phyloP scores from a whole-genome alignment of 192 early-diverging fungal species.

The Backusella australiensis region DNA sequence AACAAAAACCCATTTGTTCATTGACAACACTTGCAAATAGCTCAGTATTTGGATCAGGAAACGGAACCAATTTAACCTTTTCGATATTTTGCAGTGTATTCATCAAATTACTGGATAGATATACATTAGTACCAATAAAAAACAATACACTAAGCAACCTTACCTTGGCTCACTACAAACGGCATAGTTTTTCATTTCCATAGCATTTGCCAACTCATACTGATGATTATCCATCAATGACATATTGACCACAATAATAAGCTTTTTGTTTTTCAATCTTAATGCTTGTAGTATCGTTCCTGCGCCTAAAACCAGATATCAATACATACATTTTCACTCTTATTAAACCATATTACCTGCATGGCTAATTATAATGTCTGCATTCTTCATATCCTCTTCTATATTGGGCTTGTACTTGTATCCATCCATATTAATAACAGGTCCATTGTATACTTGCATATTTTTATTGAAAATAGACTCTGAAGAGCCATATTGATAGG shows the following conservation, averaged over 20 bases:
- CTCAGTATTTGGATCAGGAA: not conserved
- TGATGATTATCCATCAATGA: constrained; percentile 88
- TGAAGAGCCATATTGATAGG: constrained; percentile 69
- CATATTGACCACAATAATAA: constrained; percentile 77
- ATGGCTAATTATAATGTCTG: constrained; percentile 81
- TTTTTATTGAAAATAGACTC: constrained; percentile 23
- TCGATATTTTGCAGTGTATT: not conserved
- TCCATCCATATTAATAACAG: constrained; percentile 37
- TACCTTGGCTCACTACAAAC: constrained; percentile 44
- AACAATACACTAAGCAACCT: not conserved
- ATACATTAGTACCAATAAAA: not conserved
- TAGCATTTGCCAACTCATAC: constrained; percentile 70
- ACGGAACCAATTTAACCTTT: not conserved
- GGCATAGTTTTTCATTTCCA: constrained; percentile 57
- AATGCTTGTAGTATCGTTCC: constrained; percentile 86
- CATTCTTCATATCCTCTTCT: constrained; percentile 49
- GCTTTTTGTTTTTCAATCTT: constrained; percentile 52
- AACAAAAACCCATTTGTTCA: not conserved
- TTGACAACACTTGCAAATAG: constrained; percentile 6
- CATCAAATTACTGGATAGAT: constrained; percentile 1
- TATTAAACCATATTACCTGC: constrained; percentile 47
- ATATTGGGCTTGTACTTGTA: constrained; percentile 62
- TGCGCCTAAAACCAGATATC: constrained; percentile 45
- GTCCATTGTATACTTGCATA: constrained; percentile 1
- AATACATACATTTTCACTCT: not conserved